Conservation (phyloP, 2,329 filamentous ascomycete genomes). For the Elsinoe fawcettii region DNA sequence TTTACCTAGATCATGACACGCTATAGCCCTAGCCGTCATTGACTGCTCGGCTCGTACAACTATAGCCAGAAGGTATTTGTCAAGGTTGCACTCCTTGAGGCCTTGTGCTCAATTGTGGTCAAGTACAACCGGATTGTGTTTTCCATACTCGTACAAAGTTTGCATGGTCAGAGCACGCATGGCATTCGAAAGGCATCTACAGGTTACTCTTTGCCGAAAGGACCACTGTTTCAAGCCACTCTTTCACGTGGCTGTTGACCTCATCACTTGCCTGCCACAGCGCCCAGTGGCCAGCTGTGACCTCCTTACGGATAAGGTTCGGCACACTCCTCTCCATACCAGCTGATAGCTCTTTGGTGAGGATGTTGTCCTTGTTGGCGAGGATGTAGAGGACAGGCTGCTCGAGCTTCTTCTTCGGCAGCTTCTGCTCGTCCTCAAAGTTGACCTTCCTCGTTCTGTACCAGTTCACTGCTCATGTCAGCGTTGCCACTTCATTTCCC, state of each 20-base stretch:
- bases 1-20: background rate
- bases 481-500: background rate
- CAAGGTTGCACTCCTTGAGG: background rate
- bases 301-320: conserved; percentile 56
- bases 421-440: conserved; percentile 61
- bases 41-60: background rate
- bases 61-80: conserved; percentile 7
- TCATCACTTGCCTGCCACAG: conserved; percentile 63
- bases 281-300: conserved; percentile 74
- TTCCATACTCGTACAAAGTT: background rate
- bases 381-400: conserved; percentile 64
- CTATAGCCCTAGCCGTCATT: background rate
- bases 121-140: background rate
- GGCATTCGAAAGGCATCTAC: conserved; percentile 21
- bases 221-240: conserved; percentile 57
- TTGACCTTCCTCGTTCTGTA: conserved; percentile 71
- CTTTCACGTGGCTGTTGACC: conserved; percentile 60
- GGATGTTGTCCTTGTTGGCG: conserved; percentile 61
- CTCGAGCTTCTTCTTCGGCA: conserved; percentile 38
- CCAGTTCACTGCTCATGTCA: conserved; percentile 58
- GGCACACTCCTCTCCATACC: conserved; percentile 64
- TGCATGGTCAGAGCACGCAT: background rate
- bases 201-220: conserved; percentile 41
- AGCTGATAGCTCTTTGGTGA: conserved; percentile 62
- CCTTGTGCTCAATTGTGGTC: background rate